Evolutionary conservation across 2,329 filamentous ascomycete species (phyloP).

Genomic region (Macroventuria anomochaeta): DNA sequence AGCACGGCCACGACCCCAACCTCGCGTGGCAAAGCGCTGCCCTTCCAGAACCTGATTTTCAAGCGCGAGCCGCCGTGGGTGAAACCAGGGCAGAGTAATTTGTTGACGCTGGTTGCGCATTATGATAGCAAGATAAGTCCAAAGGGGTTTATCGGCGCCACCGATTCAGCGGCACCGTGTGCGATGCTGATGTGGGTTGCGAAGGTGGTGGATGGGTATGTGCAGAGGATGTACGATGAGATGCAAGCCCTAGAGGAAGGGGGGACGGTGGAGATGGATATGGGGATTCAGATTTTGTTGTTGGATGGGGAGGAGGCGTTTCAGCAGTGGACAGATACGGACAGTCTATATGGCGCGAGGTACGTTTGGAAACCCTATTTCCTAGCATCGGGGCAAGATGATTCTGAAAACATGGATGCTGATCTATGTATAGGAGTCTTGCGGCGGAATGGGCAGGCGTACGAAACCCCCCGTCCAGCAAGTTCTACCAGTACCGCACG

Average conservation of each 20-base stretch:
- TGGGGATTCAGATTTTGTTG: conserved; percentile 86
- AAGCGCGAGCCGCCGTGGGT: conserved; percentile 88
- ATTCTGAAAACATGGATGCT: conserved; percentile 7
- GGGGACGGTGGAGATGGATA: conserved; percentile 70
- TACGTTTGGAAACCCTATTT: conserved; percentile 46
- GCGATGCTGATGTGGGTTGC: conserved; percentile 91
- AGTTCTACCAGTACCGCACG: conserved; percentile 66
- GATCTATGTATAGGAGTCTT: conserved; percentile 59
- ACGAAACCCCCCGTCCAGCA: conserved; percentile 73
- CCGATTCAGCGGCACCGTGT: conserved; percentile 91
- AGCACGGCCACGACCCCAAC: conserved; percentile 83
- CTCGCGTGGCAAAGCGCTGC: conserved; percentile 72
- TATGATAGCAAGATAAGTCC: conserved; percentile 87
- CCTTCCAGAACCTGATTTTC: conserved; percentile 87
- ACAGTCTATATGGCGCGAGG: conserved; percentile 89
- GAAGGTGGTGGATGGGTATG: conserved; percentile 76
- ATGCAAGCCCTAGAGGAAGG: conserved; percentile 66
- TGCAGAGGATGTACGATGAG: conserved; percentile 81
- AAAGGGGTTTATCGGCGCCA: conserved; percentile 88
- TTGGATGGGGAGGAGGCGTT: conserved; percentile 97
- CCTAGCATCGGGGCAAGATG: neutral
- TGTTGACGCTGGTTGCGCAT: conserved; percentile 88
- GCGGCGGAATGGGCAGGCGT: conserved; percentile 81
- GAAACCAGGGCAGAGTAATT: conserved; percentile 73
- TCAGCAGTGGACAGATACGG: conserved; percentile 74